These are phyloP conservation scores for Boehmeria nivea DNA, from an alignment of 306 rosid species.

Conservation along the genomic window DNA sequence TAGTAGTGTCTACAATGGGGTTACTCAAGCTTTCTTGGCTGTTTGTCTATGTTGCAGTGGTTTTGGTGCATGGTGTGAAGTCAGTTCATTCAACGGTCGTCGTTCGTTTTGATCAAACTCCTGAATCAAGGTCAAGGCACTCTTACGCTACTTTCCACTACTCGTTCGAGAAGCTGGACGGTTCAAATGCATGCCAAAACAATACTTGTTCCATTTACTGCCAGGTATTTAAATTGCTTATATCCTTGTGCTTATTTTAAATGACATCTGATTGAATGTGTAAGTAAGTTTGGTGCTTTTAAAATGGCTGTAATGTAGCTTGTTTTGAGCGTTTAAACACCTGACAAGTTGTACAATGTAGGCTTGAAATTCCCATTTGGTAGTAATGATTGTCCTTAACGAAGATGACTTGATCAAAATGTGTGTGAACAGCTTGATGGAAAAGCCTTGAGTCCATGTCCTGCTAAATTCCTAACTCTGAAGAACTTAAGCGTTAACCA, in stretches of 20 bases:
- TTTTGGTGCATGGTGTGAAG: conserved; percentile 7
- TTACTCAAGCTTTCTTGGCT: conserved; percentile 23
- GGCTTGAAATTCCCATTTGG: too few species aligned
- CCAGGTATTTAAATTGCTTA: conserved; percentile 31
- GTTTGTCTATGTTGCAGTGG: conserved; percentile 18
- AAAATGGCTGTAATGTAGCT: background rate
- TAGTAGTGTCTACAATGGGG: conserved; percentile 19
- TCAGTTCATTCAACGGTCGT: conserved; percentile 38
- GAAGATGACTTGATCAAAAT: too few species aligned
- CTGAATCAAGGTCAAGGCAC: conserved; percentile 38
- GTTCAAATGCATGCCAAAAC: conserved; percentile 48
- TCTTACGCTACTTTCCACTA: conserved; percentile 46
- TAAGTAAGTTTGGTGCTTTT: too few species aligned
- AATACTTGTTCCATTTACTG: conserved; percentile 41
- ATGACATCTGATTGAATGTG: background rate
- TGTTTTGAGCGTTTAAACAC: background rate
- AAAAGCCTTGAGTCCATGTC: conserved; percentile 35
- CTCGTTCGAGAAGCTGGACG: conserved; percentile 32
- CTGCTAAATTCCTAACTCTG: conserved; percentile 22
- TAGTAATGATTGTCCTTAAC: too few species aligned
- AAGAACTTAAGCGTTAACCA: conserved; percentile 43
- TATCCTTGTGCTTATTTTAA: too few species aligned
- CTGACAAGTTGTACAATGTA: background rate
- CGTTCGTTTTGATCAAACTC: conserved; percentile 36
- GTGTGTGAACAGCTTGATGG: conserved; percentile 50